These are phyloP conservation scores for Scutellospora calospora DNA, from an alignment of 371 early-diverging fungal species.

Conservation along the genomic window DNA sequence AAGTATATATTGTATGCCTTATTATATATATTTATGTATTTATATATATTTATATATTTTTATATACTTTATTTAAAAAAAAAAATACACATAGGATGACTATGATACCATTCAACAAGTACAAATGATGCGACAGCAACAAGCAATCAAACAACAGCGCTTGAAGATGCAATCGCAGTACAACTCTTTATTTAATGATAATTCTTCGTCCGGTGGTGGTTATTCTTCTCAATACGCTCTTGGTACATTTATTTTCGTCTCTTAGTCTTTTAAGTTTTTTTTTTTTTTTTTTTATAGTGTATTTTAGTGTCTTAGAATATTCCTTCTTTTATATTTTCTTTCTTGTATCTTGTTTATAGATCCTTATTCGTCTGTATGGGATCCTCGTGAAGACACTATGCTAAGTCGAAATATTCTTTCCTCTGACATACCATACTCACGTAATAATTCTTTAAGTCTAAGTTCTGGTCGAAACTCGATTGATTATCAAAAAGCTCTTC, in stretches of 20 bases:
- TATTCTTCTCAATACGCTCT: constrained; percentile 49
- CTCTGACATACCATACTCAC: constrained; percentile 42
- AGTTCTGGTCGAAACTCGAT: constrained; percentile 23
- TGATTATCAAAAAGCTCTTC: constrained; percentile 38
- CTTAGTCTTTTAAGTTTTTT: too few species aligned
- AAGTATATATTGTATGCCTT: constrained; percentile 34
- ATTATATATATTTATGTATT: background rate
- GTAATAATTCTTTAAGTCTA: constrained; percentile 41
- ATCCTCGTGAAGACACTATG: constrained; percentile 34
- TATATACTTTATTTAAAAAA: background rate
- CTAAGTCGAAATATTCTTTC: constrained; percentile 41
- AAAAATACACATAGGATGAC: constrained; percentile 46
- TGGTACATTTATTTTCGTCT: constrained; percentile 45
- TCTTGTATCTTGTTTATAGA: background rate
- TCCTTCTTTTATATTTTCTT: background rate
- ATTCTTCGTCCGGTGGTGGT: constrained; percentile 38
- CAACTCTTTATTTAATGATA: constrained; percentile 48
- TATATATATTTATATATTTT: background rate
- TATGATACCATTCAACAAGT: constrained; percentile 53
- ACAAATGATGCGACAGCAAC: constrained; percentile 53
- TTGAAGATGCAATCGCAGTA: constrained; percentile 52
- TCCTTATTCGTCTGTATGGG: constrained; percentile 37
- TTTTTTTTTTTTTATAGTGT: background rate
- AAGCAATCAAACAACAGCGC: constrained; percentile 53
- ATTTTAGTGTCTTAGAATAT: background rate